Evolutionary conservation across 495 filamentous ascomycete species (phyloP).

Genomic region (Schizothecium vesticola): DNA sequence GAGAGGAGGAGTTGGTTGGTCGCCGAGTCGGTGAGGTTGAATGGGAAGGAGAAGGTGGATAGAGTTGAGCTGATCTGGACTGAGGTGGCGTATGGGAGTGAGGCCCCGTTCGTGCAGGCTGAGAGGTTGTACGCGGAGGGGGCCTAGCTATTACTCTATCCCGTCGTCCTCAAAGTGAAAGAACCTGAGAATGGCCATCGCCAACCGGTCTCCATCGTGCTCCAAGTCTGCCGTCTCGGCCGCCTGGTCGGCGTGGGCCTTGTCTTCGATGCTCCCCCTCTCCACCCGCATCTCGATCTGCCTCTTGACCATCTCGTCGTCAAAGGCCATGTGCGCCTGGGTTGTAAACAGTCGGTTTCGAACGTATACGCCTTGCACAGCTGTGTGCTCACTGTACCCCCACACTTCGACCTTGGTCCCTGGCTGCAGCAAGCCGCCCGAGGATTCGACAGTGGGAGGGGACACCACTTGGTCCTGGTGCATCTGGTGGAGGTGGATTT

Average conservation of each 20-base stretch:
- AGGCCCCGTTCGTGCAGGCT: neutral
- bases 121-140: neutral
- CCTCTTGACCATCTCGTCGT: slow-evolving; percentile 60
- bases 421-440: slow-evolving; percentile 49
- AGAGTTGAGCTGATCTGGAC: neutral
- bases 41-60: neutral
- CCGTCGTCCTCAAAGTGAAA: slow-evolving; percentile 33
- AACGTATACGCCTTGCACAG: slow-evolving; percentile 69
- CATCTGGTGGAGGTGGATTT: slow-evolving; percentile 65
- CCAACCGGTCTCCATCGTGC: slow-evolving; percentile 28
- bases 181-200: slow-evolving; percentile 32
- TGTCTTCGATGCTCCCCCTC: slow-evolving; percentile 58
- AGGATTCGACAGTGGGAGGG: slow-evolving; percentile 21
- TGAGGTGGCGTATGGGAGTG: neutral
- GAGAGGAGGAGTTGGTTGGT: neutral
- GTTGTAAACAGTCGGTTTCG: slow-evolving; percentile 61
- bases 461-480: slow-evolving; percentile 71
- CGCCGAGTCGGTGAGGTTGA: neutral
- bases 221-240: slow-evolving; percentile 27
- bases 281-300: slow-evolving; percentile 54
- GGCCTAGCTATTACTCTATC: slow-evolving; percentile 1
- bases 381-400: slow-evolving; percentile 42
- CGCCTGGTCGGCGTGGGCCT: slow-evolving; percentile 27
- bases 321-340: slow-evolving; percentile 85
- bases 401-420: slow-evolving; percentile 25